Percentiles rank a stretch among this genome's conserved stretches.
Evolutionary conservation across 192 early-diverging fungal species (phyloP).

Genomic region (Umbelopsis isabellina): DNA sequence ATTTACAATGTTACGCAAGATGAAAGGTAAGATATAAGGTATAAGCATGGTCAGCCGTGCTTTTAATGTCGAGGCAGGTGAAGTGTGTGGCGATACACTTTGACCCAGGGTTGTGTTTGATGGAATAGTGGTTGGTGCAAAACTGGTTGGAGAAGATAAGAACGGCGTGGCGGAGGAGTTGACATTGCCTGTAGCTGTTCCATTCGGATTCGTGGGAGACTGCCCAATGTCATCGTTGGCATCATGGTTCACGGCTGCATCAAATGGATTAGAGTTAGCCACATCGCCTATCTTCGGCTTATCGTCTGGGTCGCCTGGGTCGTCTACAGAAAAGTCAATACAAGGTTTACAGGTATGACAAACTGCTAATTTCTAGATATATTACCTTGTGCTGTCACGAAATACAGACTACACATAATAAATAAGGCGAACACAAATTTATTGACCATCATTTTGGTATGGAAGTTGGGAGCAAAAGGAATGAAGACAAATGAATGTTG

Average conservation of each 20-base stretch:
- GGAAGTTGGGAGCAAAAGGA: neutral
- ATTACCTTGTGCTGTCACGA: conserved; percentile 1
- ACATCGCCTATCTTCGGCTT: neutral
- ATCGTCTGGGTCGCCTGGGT: neutral
- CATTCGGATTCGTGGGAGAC: neutral
- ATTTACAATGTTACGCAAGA: no score
- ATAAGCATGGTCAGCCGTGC: no score
- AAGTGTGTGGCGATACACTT: neutral
- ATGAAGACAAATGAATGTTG: neutral
- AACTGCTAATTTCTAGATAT: no score
- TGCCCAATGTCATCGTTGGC: neutral
- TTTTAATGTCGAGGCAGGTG: neutral
- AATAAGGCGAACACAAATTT: neutral
- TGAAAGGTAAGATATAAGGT: no score
- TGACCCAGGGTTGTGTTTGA: neutral
- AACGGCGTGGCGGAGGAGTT: neutral
- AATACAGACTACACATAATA: neutral
- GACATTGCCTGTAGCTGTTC: neutral
- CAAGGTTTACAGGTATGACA: no score
- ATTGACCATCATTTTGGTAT: neutral
- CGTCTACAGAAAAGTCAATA: neutral
- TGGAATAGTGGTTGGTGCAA: neutral
- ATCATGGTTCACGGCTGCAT: neutral
- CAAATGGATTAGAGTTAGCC: conserved; percentile 11
- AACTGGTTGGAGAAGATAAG: neutral